phyloP scores from a whole-genome alignment of 768 basidiomycete species.

The Macrocybe gigantea region DNA sequence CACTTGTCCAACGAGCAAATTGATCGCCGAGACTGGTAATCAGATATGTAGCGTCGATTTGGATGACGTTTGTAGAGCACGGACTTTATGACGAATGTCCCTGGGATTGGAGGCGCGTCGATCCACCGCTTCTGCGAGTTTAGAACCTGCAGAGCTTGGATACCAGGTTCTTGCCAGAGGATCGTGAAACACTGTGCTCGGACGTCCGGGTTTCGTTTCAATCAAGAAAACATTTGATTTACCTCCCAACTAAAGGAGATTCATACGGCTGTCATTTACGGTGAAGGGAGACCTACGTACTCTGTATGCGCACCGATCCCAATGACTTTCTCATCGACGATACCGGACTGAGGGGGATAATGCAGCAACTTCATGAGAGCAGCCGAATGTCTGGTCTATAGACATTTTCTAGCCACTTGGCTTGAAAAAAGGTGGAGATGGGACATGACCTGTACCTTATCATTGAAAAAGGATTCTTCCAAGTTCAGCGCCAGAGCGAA shows the following conservation, averaged over 20 bases:
- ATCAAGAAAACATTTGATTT: constrained; percentile 4
- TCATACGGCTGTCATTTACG: not conserved
- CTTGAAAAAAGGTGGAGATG: not conserved
- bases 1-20: constrained; percentile 87
- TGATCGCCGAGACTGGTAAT: constrained; percentile 70
- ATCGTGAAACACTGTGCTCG: constrained; percentile 70
- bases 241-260: constrained; percentile 43
- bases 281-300: constrained; percentile 26
- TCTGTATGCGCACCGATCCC: constrained; percentile 78
- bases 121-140: constrained; percentile 80
- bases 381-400: constrained; percentile 68
- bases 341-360: constrained; percentile 60
- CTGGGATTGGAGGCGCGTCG: constrained; percentile 69
- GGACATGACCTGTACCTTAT: constrained; percentile 48
- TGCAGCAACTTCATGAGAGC: constrained; percentile 77
- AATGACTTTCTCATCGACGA: constrained; percentile 46
- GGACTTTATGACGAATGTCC: constrained; percentile 86
- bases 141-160: constrained; percentile 76
- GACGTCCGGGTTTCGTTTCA: not conserved
- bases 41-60: not conserved
- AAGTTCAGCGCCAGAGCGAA: constrained; percentile 80
- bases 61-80: constrained; percentile 9
- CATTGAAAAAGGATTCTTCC: constrained; percentile 70
- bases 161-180: constrained; percentile 70
- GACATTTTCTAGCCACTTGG: not conserved